Conservation (phyloP, 1,284 basidiomycete species). For the Spongispora temasekensis region DNA sequence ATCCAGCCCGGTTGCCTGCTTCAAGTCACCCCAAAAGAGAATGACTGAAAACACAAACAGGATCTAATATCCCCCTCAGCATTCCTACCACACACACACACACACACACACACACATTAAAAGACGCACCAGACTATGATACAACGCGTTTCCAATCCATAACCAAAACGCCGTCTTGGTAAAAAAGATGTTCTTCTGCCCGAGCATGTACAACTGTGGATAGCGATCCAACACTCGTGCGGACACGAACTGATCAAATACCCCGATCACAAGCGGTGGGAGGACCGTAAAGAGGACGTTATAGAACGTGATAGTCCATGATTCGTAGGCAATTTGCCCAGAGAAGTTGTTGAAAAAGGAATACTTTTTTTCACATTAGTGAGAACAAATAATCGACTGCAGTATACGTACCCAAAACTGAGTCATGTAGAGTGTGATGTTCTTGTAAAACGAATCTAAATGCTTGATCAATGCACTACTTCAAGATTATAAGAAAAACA, state of each 20-base stretch:
- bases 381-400: neutral
- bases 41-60: conserved; percentile 88
- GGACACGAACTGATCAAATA: conserved; percentile 98
- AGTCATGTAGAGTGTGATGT: conserved; percentile 97
- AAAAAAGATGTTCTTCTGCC: conserved; percentile 92
- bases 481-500: conserved; percentile 33
- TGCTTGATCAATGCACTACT: neutral
- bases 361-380: conserved; percentile 55
- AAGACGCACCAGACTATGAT: conserved; percentile 81
- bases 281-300: conserved; percentile 94
- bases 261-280: conserved; percentile 95
- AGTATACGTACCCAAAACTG: conserved; percentile 82
- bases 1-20: conserved; percentile 78
- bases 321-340: conserved; percentile 97
- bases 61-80: conserved; percentile 49
- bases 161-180: conserved; percentile 92
- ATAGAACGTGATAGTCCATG: conserved; percentile 95
- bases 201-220: conserved; percentile 93
- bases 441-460: conserved; percentile 92
- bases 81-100: neutral
- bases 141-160: conserved; percentile 94
- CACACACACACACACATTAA: neutral
- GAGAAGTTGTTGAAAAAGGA: conserved; percentile 99
- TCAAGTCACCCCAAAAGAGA: conserved; percentile 90
- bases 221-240: conserved; percentile 96